Conservation (phyloP, 2,329 filamentous ascomycete genomes). For the Aspergillus quadrilineatus region DNA sequence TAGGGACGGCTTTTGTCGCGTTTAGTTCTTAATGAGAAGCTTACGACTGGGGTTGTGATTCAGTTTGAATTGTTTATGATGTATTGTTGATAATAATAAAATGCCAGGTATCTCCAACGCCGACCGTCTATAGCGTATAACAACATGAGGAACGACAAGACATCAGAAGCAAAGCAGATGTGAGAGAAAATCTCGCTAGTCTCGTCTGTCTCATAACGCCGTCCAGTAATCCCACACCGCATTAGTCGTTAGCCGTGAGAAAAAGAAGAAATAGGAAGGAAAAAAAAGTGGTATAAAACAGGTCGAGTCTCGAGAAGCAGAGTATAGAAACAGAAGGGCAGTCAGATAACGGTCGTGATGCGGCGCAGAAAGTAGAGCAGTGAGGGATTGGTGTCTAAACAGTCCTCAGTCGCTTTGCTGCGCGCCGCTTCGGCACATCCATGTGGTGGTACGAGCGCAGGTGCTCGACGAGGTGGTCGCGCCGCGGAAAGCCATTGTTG, state of each 20-base stretch:
- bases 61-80: background rate
- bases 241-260: conserved; percentile 14
- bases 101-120: conserved; percentile 10
- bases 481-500: conserved; percentile 53
- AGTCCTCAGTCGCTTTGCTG: conserved; percentile 29
- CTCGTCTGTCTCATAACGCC: conserved; percentile 14
- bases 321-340: background rate
- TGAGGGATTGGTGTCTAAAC: conserved; percentile 13
- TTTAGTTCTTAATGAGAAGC: background rate
- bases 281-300: conserved; percentile 14
- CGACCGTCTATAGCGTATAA: conserved; percentile 11
- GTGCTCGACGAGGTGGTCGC: conserved; percentile 60
- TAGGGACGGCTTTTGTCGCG: conserved; percentile 23
- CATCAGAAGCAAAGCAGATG: background rate
- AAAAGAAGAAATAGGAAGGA: background rate
- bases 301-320: background rate
- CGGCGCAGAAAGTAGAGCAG: conserved; percentile 2
- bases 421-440: conserved; percentile 43
- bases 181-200: background rate
- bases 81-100: background rate
- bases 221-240: conserved; percentile 9
- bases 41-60: background rate
- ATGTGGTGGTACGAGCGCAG: conserved; percentile 55
- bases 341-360: background rate
- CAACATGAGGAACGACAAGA: background rate